phyloP scores from a whole-genome alignment of 495 filamentous ascomycete species.

The Endocarpon pusillum region DNA sequence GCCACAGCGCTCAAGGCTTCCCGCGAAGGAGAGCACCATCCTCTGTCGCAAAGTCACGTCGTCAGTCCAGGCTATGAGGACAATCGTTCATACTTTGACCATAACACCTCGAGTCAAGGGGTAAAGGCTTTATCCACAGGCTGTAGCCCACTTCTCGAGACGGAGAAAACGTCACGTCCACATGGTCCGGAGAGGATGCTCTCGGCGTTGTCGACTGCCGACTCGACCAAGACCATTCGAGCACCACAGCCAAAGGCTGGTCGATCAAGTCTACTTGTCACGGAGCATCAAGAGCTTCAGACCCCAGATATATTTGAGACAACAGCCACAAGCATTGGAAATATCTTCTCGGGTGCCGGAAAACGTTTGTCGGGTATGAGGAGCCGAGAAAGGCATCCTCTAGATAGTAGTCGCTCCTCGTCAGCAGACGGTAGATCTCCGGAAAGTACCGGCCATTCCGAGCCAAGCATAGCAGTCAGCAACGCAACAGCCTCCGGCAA shows the following conservation, averaged over 20 bases:
- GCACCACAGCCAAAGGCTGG: no score
- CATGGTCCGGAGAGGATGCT: conserved; percentile 30
- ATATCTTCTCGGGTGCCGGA: conserved; percentile 39
- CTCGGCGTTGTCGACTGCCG: conserved; percentile 42
- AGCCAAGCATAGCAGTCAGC: conserved; percentile 44
- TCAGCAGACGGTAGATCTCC: conserved; percentile 33
- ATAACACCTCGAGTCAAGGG: conserved; percentile 20
- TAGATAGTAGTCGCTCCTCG: conserved; percentile 33
- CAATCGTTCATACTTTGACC: conserved; percentile 26
- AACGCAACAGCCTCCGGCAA: conserved; percentile 45
- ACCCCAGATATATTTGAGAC: conserved; percentile 26
- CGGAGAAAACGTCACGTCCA: conserved; percentile 14
- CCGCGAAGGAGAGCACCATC: conserved; percentile 43
- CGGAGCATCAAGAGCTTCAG: conserved; percentile 8
- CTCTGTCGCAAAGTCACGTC: conserved; percentile 65
- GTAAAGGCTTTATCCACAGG: conserved; percentile 19
- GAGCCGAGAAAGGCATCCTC: conserved; percentile 27
- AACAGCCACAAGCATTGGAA: conserved; percentile 30
- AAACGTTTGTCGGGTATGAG: conserved; percentile 31
- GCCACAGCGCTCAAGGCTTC: conserved; percentile 33
- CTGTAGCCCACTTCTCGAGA: conserved; percentile 16
- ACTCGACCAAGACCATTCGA: conserved; percentile 43
- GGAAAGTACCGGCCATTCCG: conserved; percentile 43
- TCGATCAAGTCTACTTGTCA: conserved; percentile 11
- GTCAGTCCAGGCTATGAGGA: conserved; percentile 46